Evolutionary conservation across 345 rosid genomes (phyloP).

Genomic region (Brassica rapa): DNA sequence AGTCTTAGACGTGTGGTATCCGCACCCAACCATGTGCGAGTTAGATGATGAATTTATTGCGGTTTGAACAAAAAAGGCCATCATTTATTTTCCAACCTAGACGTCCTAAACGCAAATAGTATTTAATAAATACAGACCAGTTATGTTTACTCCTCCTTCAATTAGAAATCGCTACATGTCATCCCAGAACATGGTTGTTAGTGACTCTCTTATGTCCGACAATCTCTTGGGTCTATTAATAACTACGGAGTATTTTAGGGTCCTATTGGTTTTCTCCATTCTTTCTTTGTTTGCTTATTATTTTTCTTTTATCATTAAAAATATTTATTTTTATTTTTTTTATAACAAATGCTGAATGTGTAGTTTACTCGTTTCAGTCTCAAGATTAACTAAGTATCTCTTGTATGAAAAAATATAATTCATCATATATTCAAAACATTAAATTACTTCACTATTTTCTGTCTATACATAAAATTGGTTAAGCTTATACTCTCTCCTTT

Average conservation of each 20-base stretch:
- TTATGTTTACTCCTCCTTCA: not conserved
- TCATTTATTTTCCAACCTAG: slow-evolving; percentile 10
- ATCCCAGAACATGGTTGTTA: not conserved
- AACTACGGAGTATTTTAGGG: not conserved
- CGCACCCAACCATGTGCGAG: slow-evolving; percentile 38
- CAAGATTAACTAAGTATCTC: not conserved
- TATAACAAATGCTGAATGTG: not conserved
- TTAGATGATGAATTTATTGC: slow-evolving; percentile 38
- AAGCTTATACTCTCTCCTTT: not conserved
- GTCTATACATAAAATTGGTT: not conserved
- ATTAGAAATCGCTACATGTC: slow-evolving; percentile 20
- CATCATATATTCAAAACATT: not conserved
- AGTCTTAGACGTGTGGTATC: not conserved
- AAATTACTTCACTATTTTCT: not conserved
- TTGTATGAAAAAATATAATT: not conserved
- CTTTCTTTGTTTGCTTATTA: not conserved
- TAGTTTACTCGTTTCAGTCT: not conserved
- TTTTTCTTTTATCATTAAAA: no score
- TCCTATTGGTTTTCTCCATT: not conserved
- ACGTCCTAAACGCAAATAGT: slow-evolving; percentile 9
- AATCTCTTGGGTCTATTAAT: not conserved
- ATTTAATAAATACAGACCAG: slow-evolving; percentile 12
- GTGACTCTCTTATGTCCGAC: not conserved
- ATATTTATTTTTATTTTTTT: not conserved
- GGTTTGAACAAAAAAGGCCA: slow-evolving; percentile 10